Base-by-base conservation (phyloP, 2,329 filamentous ascomycete species). In the Pseudogymnoascus sp. region DNA sequence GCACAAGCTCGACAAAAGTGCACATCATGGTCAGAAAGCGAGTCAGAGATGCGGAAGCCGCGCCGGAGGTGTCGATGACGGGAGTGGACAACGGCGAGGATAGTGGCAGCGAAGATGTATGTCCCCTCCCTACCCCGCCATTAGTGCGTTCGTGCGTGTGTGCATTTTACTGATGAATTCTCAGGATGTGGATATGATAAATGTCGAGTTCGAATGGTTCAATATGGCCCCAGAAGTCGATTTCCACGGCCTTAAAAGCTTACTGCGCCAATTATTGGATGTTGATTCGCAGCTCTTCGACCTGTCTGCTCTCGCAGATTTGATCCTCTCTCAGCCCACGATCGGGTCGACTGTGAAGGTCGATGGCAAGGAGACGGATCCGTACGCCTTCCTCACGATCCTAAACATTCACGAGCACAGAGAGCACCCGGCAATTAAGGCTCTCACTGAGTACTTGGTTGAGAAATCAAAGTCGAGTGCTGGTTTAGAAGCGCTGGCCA, bases 171-270 rank as follows among this genome's bases (percentile, higher is more conserved):
- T 67, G 19, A 65, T 15, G 4, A 38, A 33, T 21, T 7, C 5
- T 37, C 62, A 96, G 90, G 91, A 96, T 72, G 89, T 92, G 72
- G 90, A 96, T 73, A 89, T 93, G 75, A 86, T 99, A 68, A 88
- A 97, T 73, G 92, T 97, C 64, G 93, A 97, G 68, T 99, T 99
- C 72, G 95, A 99, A 79, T 97, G 92, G 90, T 99, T 97, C 79
- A 96, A 97, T 77, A 96, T 93, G 66, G 88, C 95, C 70, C 82
- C 90, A 1, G 86, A 89, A 7, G 83, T 96, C 70, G 95, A 99
- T 76, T 97, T 97, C 76, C 93, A 97, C 77, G 95, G 95, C 64
- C 84, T 96, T 70, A 97, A 97, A 76, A 88, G 86, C 9, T 85
- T 99, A 7, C 77, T 97, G 65, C 89, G 93, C 65, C 95, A 99